Evolutionary conservation across 176 grass and related monocot species (phyloP).

Genomic region (Eleusine coracana): DNA sequence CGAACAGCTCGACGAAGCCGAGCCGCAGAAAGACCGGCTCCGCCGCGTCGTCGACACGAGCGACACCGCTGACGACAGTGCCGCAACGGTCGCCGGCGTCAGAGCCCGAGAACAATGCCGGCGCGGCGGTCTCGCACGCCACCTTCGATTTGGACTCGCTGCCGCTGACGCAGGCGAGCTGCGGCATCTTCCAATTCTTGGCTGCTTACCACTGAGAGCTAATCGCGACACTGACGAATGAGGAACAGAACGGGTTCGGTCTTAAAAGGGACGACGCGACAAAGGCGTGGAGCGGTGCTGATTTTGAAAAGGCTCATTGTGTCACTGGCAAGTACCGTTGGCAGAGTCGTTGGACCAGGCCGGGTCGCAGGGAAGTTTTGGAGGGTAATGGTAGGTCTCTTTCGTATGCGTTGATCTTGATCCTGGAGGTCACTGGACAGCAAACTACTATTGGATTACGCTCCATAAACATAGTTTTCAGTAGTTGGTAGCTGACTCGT

Average conservation of each 20-base stretch:
- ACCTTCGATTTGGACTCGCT: conserved; percentile 24
- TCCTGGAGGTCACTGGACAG: background rate
- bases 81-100: background rate
- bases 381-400: background rate
- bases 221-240: background rate
- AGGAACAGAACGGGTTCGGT: background rate
- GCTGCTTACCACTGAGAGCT: background rate
- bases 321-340: conserved; percentile 32
- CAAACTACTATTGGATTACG: background rate
- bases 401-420: background rate
- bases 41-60: background rate
- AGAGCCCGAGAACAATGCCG: background rate
- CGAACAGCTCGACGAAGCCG: background rate
- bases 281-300: background rate
- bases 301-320: conserved; percentile 22
- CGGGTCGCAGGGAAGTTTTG: background rate
- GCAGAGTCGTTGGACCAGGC: background rate
- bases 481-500: no score
- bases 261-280: conserved; percentile 36
- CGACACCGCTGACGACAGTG: background rate
- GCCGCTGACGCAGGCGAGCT: background rate
- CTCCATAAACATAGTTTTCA: background rate
- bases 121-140: background rate
- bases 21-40: conserved; percentile 2
- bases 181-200: conserved; percentile 7